These are phyloP conservation scores for Cnidoscolus chayamansa DNA, from an alignment of 441 rosid genomes.

Conservation along the genomic window DNA sequence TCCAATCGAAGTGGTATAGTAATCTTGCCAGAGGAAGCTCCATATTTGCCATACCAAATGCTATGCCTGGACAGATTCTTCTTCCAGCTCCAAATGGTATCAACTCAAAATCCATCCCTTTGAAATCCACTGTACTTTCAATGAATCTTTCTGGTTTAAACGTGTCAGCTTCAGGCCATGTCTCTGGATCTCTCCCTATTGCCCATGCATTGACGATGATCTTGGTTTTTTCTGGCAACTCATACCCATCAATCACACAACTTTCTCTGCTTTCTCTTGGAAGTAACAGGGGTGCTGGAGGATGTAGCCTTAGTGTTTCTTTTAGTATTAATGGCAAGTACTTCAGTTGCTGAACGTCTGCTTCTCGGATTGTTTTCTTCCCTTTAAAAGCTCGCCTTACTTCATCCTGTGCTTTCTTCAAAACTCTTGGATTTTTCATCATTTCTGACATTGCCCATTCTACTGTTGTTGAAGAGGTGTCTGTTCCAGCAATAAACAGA, in stretches of 20 bases:
- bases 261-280: slow-evolving; percentile 44
- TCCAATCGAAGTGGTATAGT: slow-evolving; percentile 52
- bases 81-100: slow-evolving; percentile 55
- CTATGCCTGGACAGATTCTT: slow-evolving; percentile 55
- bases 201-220: slow-evolving; percentile 55
- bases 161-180: slow-evolving; percentile 36
- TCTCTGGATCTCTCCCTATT: slow-evolving; percentile 45
- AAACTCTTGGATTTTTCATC: slow-evolving; percentile 39
- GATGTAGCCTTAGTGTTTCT: slow-evolving; percentile 50
- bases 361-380: slow-evolving; percentile 39
- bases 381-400: slow-evolving; percentile 46
- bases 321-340: slow-evolving; percentile 46
- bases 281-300: slow-evolving; percentile 51
- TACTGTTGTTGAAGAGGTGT: slow-evolving; percentile 49
- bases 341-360: slow-evolving; percentile 39
- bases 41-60: slow-evolving; percentile 49
- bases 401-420: slow-evolving; percentile 45
- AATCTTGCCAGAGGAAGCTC: slow-evolving; percentile 50
- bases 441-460: slow-evolving; percentile 59
- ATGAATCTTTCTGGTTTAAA: slow-evolving; percentile 47
- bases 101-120: slow-evolving; percentile 47
- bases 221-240: slow-evolving; percentile 40
- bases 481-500: slow-evolving; percentile 51
- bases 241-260: slow-evolving; percentile 48
- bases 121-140: slow-evolving; percentile 35